Evolutionary conservation across 768 basidiomycete genomes (phyloP).

Genomic region (Leccinum imitatum): DNA sequence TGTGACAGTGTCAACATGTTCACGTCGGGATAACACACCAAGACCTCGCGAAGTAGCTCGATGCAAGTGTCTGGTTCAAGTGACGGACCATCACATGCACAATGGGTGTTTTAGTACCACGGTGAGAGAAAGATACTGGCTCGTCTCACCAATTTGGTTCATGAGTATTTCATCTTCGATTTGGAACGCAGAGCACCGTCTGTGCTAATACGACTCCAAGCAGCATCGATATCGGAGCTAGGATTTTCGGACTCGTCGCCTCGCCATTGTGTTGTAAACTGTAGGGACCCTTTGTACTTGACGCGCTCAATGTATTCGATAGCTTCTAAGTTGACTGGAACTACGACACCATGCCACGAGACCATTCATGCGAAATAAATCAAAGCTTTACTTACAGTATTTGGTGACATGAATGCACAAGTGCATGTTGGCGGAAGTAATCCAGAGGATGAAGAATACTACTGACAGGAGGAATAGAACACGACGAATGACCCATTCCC

Average conservation of each 20-base stretch:
- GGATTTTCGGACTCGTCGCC: constrained; percentile 9
- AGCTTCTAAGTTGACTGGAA: constrained; percentile 8
- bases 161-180: background rate
- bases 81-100: too few relatives aligned
- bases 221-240: constrained; percentile 8
- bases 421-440: background rate
- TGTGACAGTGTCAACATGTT: constrained; percentile 1
- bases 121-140: too few relatives aligned
- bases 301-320: constrained; percentile 5
- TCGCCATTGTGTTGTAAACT: constrained; percentile 6
- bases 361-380: background rate
- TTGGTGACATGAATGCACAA: background rate
- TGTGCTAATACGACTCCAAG: constrained; percentile 7
- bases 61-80: constrained; percentile 7
- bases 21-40: constrained; percentile 13
- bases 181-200: constrained; percentile 8
- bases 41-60: constrained; percentile 4
- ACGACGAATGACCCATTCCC: constrained; percentile 5
- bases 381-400: constrained; percentile 5
- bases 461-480: background rate
- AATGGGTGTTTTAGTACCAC: too few relatives aligned
- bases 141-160: constrained; percentile 4
- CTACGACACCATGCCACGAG: background rate
- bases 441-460: constrained; percentile 13
- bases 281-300: constrained; percentile 6